Evolutionary conservation across 1,284 basidiomycete genomes (phyloP).

Genomic region (Gastroboletus turbinatus): DNA sequence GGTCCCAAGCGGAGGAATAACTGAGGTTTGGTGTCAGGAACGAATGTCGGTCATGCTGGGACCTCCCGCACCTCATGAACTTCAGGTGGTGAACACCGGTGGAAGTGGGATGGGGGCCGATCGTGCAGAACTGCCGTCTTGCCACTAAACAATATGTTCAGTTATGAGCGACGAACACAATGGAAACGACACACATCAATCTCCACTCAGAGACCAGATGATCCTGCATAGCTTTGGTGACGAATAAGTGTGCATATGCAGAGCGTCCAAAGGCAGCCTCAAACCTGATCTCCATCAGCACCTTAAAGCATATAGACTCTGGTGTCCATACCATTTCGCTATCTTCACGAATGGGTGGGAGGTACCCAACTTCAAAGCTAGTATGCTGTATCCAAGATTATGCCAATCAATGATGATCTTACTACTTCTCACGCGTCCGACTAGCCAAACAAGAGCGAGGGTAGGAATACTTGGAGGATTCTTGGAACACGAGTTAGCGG

Average conservation of each 20-base stretch:
- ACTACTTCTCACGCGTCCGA: conserved; percentile 64
- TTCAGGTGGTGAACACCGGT: conserved; percentile 64
- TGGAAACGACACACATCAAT: conserved; percentile 57
- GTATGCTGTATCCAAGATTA: conserved; percentile 93
- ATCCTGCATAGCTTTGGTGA: conserved; percentile 85
- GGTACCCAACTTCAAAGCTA: conserved; percentile 78
- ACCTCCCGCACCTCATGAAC: conserved; percentile 62
- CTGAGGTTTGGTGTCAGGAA: conserved; percentile 34
- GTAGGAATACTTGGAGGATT: conserved; percentile 98
- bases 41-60: conserved; percentile 5
- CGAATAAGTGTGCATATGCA: conserved; percentile 92
- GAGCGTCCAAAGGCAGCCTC: conserved; percentile 75
- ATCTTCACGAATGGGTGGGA: conserved; percentile 71
- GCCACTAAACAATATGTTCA: conserved; percentile 54
- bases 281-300: conserved; percentile 54
- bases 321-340: conserved; percentile 61
- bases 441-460: conserved; percentile 80
- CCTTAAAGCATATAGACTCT: neutral
- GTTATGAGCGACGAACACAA: neutral
- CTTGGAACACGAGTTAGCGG: conserved; percentile 42
- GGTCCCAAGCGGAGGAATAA: conserved; percentile 56
- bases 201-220: conserved; percentile 74
- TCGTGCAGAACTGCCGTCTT: conserved; percentile 81
- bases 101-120: conserved; percentile 83
- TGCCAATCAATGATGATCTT: conserved; percentile 99